Evolutionary conservation across 176 grass and related monocot genomes (phyloP), one percentile per base, ranked within the genome.

Genomic region (Aegilops longissima): DNA sequence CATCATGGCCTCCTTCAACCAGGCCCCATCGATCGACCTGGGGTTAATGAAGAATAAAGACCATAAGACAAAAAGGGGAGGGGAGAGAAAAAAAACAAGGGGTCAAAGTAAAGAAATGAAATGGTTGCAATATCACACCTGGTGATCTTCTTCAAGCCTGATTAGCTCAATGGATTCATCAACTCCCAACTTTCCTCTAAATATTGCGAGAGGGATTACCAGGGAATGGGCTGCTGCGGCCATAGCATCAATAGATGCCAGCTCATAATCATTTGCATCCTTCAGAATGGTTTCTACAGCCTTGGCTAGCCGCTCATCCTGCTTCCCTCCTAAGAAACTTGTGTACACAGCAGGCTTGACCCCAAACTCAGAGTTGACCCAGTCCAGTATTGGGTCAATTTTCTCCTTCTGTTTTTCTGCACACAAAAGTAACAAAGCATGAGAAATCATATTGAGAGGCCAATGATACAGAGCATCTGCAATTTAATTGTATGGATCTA

Each of bases 1-100:
- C 85, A 74, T 99, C 97, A 83, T 99, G 97, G 39, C 97, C 97
- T 77, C 97, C 97, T 93, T 99, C 97, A 49, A 99, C 97, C 88
- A 96, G 76, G 58, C 97, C 97, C 97, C 97, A 99, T 88, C 82
- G 62, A 88, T 99, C 94, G 56, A 99, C 85, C 97, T 99, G 79
- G 7, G 67, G 23, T 17, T 25, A 86, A 23, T 9, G 4, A 52
- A 9, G 1, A 76, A 76, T 31, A 33, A 86, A 83, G 11, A 83
- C 1, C 11, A 14, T 68, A 44, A 89, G 86, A 42, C 9, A 63
- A 61, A 79, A 84, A 25, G 69, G 9, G 5, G 21, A 8, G 2
- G 25, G 67, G 44, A 17, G 79, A 14, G 12, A 82, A 94, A 52
- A 52, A 2, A 18, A 54, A 4, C 5, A 54, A 16, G 5, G 0